These are phyloP conservation scores for Termitomyces sp. DNA, from an alignment of 768 basidiomycete genomes.

Conservation along the genomic window DNA sequence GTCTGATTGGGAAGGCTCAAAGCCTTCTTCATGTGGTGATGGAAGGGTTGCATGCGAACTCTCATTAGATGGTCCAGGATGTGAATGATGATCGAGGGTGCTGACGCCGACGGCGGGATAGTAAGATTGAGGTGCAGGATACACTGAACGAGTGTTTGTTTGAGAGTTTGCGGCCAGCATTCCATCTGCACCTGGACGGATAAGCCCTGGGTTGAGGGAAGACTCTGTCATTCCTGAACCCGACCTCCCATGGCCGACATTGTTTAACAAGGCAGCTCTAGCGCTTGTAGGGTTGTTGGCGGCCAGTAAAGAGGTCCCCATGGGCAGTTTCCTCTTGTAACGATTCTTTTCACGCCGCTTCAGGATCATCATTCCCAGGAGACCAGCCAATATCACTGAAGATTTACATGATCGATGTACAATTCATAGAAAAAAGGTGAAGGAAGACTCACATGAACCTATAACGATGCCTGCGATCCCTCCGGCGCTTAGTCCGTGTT, in stretches of 20 bases:
- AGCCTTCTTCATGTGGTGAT: neutral
- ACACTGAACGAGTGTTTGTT: neutral
- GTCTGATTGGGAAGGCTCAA: neutral
- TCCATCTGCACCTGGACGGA: neutral
- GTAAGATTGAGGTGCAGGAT: constrained; percentile 4
- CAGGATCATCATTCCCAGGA: neutral
- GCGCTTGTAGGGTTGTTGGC: neutral
- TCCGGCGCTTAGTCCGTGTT: neutral
- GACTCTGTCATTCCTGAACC: neutral
- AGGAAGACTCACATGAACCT: neutral
- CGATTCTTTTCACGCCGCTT: neutral
- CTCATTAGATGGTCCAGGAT: neutral
- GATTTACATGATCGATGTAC: neutral
- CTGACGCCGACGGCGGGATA: neutral
- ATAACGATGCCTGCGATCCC: neutral
- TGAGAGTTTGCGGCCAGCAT: neutral
- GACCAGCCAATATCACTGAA: neutral
- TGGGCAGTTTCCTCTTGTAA: neutral
- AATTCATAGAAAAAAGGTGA: neutral
- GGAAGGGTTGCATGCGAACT: neutral
- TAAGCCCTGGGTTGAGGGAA: neutral
- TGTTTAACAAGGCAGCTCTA: neutral
- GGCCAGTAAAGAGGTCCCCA: neutral
- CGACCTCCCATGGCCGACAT: neutral
- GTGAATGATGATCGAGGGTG: neutral